phyloP scores from a whole-genome alignment of 208 protist species.

The Sergeia podlipaevii region DNA sequence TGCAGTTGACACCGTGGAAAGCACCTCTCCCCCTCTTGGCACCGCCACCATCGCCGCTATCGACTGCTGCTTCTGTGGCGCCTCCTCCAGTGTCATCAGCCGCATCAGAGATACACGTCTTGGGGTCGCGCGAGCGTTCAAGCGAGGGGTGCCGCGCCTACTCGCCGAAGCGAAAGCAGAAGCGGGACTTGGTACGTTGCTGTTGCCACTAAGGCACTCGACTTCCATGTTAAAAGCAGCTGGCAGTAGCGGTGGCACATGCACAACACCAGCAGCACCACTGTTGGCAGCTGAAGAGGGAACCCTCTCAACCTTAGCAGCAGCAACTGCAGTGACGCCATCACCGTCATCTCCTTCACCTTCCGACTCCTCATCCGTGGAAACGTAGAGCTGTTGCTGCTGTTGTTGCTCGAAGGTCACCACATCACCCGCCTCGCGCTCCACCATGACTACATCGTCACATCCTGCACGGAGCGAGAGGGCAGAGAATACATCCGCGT shows the following conservation, averaged over 20 bases:
- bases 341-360: not conserved
- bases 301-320: not conserved
- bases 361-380: not conserved
- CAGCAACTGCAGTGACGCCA: not conserved
- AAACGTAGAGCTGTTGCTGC: not conserved
- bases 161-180: too few relatives aligned
- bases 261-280: constrained; percentile 4
- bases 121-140: too few relatives aligned
- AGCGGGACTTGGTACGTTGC: too few relatives aligned
- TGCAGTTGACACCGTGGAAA: too few relatives aligned
- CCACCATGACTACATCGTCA: constrained; percentile 64
- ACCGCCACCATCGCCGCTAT: too few relatives aligned
- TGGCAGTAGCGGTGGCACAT: not conserved
- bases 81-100: too few relatives aligned
- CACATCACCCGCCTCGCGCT: not conserved
- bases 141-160: too few relatives aligned
- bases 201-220: too few relatives aligned
- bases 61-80: too few relatives aligned
- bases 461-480: constrained; percentile 38
- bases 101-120: too few relatives aligned
- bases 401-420: not conserved
- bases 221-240: too few relatives aligned
- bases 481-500: constrained; percentile 63
- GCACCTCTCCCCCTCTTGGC: too few relatives aligned
- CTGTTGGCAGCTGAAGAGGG: not conserved